phyloP scores from a whole-genome alignment of 73 alveolate genomes.

The Paraurostyla sp. region DNA sequence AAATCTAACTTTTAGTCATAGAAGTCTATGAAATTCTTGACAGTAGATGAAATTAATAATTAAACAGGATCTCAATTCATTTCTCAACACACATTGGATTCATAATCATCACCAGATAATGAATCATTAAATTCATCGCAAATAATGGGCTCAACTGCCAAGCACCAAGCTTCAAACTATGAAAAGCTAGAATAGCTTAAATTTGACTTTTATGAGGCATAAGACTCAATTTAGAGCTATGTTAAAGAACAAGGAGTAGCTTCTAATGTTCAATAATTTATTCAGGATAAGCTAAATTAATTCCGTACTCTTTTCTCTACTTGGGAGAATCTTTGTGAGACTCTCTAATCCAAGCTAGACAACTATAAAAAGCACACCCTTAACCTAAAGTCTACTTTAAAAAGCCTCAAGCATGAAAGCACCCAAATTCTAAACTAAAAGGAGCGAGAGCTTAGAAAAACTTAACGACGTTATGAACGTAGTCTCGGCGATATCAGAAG shows the following conservation, averaged over 20 bases:
- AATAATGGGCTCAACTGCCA: not conserved
- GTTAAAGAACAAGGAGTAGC: not conserved
- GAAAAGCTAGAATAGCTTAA: not conserved
- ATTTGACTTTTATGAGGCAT: not conserved
- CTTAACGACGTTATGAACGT: slow-evolving; percentile 18
- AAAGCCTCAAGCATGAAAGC: not conserved
- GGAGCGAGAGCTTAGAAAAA: not conserved
- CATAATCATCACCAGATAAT: too few species aligned
- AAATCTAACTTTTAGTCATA: too few species aligned
- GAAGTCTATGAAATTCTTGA: too few species aligned
- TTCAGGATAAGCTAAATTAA: not conserved
- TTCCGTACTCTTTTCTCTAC: not conserved
- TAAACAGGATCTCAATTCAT: too few species aligned
- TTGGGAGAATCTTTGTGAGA: slow-evolving; percentile 2
- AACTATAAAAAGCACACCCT: not conserved
- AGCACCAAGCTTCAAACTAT: not conserved
- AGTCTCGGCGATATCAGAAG: slow-evolving; percentile 16
- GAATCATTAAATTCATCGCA: too few species aligned
- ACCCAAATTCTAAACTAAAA: not conserved
- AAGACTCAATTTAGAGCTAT: too few species aligned
- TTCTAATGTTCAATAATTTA: not conserved
- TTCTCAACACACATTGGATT: too few species aligned
- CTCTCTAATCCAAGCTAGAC: not conserved
- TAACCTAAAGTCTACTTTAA: not conserved
- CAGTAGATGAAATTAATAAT: too few species aligned